These are phyloP conservation scores for Macrolepiota albuminosa DNA, from an alignment of 768 basidiomycete genomes.

Conservation along the genomic window DNA sequence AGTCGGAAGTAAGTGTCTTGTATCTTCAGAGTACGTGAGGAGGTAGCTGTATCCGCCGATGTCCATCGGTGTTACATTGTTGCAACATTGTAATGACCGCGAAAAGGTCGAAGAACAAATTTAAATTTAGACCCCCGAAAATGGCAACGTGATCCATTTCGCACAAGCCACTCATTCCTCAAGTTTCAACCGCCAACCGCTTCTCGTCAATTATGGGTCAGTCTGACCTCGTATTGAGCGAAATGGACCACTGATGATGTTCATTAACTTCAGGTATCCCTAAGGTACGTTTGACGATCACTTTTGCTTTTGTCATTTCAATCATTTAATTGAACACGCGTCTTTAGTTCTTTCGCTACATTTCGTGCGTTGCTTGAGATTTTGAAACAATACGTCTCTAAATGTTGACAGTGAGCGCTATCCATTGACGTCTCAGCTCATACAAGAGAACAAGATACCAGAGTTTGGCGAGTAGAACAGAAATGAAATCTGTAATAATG, in stretches of 20 bases:
- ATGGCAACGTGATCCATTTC: conserved; percentile 12
- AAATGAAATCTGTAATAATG: background rate
- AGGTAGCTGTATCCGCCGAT: background rate
- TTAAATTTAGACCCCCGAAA: background rate
- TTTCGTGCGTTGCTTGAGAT: conserved; percentile 57
- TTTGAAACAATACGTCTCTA: background rate
- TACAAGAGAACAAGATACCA: conserved; percentile 97
- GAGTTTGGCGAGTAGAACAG: conserved; percentile 74
- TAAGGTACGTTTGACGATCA: conserved; percentile 41
- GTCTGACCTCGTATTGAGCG: background rate
- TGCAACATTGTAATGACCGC: no score
- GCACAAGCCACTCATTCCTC: conserved; percentile 8
- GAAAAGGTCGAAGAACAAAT: no score
- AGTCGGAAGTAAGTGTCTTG: background rate
- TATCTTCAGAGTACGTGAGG: background rate
- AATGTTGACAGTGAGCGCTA: conserved; percentile 76
- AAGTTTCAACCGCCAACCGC: conserved; percentile 6
- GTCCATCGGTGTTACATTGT: no score
- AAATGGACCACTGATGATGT: background rate
- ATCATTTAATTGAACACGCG: conserved; percentile 11
- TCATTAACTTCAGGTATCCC: conserved; percentile 44
- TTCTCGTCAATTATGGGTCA: conserved; percentile 16
- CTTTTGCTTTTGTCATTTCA: conserved; percentile 1
- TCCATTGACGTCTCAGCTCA: conserved; percentile 95
- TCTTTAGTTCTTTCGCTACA: conserved; percentile 89